A percentile compares a stretch with the other conserved stretches of the same genome.
These are phyloP conservation scores for Suaeda aralocaspica DNA, from an alignment of 148 eudicot genomes.

Conservation along the genomic window DNA sequence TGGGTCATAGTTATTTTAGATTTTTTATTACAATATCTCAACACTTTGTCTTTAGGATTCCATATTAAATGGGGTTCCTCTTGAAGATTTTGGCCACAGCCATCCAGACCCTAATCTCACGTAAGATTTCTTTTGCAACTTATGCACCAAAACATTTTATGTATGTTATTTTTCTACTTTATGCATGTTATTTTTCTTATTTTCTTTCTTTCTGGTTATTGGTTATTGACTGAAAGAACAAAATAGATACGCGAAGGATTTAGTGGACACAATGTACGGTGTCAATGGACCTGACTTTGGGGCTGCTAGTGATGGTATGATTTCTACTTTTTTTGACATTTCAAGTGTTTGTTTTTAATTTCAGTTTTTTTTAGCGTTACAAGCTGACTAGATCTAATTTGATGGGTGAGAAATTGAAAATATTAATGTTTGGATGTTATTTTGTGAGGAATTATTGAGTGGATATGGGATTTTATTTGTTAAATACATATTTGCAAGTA, in stretches of 20 bases:
- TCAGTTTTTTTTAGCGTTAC: not conserved
- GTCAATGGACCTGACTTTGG: slow-evolving; percentile 92
- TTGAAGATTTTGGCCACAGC: slow-evolving; percentile 98
- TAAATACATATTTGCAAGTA: too few relatives aligned
- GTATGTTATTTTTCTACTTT: slow-evolving; percentile 22
- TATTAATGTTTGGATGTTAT: not conserved
- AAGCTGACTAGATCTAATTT: not conserved
- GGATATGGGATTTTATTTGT: too few relatives aligned
- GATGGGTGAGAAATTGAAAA: not conserved
- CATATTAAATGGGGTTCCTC: slow-evolving; percentile 79
- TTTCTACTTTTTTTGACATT: not conserved
- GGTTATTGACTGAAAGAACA: too few relatives aligned
- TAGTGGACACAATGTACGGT: slow-evolving; percentile 75
- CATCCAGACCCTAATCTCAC: slow-evolving; percentile 99
- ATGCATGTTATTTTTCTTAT: too few relatives aligned
- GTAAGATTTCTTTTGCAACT: slow-evolving; percentile 44
- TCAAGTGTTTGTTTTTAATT: not conserved
- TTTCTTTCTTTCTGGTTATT: too few relatives aligned
- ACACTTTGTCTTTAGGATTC: slow-evolving; percentile 55
- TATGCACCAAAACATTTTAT: not conserved
- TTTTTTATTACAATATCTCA: slow-evolving; percentile 22
- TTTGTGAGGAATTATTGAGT: not conserved
- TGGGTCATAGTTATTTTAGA: slow-evolving; percentile 10
- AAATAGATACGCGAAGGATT: slow-evolving; percentile 83
- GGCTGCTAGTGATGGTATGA: slow-evolving; percentile 98